Conservation (phyloP, 2,329 filamentous ascomycete species). For the Podosphaera aphanis region DNA sequence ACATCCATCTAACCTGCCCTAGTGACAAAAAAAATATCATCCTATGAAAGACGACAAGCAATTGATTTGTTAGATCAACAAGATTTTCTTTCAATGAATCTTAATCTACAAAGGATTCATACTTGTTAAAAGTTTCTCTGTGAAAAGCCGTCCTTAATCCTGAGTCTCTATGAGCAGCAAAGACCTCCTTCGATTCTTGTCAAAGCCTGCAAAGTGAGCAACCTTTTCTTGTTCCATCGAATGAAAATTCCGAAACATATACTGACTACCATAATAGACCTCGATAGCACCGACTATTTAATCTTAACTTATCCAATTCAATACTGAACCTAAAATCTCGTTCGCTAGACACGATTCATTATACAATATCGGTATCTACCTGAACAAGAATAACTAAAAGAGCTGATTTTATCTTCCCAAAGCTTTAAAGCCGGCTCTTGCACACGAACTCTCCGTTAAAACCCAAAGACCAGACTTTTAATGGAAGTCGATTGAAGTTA, state of each 20-base stretch:
- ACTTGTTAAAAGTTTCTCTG: too few species aligned
- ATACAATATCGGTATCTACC: conserved; percentile 63
- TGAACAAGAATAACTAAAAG: conserved; percentile 37
- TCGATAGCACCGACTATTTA: conserved; percentile 33
- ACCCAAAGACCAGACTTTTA: too few species aligned
- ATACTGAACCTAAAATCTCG: conserved; percentile 24
- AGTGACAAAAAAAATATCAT: too few species aligned
- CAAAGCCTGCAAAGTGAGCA: conserved; percentile 77
- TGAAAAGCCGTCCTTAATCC: conserved; percentile 9
- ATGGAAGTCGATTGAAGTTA: too few species aligned
- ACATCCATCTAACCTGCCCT: too few species aligned
- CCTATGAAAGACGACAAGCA: too few species aligned
- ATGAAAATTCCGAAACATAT: not conserved
- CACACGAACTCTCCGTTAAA: conserved; percentile 75
- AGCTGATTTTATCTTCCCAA: not conserved
- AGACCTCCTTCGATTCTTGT: conserved; percentile 79
- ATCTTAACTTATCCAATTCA: conserved; percentile 13
- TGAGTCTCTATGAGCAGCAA: conserved; percentile 61
- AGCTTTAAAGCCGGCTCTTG: conserved; percentile 38
- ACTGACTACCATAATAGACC: conserved; percentile 20
- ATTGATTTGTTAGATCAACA: too few species aligned
- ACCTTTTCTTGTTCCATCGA: conserved; percentile 3
- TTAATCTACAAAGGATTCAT: too few species aligned
- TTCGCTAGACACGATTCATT: conserved; percentile 66
- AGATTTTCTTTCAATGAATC: too few species aligned